These are phyloP conservation scores for Tetrahymena borealis DNA, from an alignment of 73 alveolate genomes.

Conservation along the genomic window DNA sequence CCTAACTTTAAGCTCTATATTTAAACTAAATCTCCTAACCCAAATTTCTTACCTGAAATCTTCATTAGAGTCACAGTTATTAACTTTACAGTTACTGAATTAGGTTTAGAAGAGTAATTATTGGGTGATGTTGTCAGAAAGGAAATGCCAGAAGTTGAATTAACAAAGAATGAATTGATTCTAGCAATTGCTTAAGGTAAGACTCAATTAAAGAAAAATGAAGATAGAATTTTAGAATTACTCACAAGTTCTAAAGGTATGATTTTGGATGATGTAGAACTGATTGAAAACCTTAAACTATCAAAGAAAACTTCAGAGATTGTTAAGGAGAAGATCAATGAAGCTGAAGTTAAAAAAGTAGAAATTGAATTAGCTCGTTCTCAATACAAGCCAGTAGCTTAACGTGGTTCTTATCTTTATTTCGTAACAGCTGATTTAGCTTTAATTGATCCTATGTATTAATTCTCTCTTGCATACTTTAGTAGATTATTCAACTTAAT, in stretches of 20 bases:
- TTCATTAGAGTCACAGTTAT: conserved; percentile 88
- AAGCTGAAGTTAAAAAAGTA: conserved; percentile 77
- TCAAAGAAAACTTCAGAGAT: conserved; percentile 78
- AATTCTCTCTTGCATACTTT: conserved; percentile 88
- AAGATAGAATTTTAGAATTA: conserved; percentile 75
- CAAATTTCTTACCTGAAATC: conserved; percentile 88
- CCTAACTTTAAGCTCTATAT: conserved; percentile 75
- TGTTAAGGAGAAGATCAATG: conserved; percentile 69
- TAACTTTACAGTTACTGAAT: conserved; percentile 92
- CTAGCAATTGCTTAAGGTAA: conserved; percentile 74
- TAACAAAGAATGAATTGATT: conserved; percentile 73
- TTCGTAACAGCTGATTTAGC: conserved; percentile 93
- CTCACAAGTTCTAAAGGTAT: conserved; percentile 82
- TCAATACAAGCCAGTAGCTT: conserved; percentile 77
- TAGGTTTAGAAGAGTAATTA: conserved; percentile 92
- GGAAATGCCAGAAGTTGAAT: conserved; percentile 93
- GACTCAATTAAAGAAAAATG: conserved; percentile 74
- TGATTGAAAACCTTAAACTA: conserved; percentile 74
- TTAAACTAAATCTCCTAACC: conserved; percentile 86
- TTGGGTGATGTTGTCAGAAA: conserved; percentile 88
- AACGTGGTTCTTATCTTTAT: conserved; percentile 81
- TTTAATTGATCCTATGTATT: conserved; percentile 94
- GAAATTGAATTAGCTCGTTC: conserved; percentile 82
- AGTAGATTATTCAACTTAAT: conserved; percentile 68
- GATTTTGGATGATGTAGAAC: conserved; percentile 82